Base-by-base conservation (phyloP, 2,329 filamentous ascomycete species). In the Beauveria asiatica region DNA sequence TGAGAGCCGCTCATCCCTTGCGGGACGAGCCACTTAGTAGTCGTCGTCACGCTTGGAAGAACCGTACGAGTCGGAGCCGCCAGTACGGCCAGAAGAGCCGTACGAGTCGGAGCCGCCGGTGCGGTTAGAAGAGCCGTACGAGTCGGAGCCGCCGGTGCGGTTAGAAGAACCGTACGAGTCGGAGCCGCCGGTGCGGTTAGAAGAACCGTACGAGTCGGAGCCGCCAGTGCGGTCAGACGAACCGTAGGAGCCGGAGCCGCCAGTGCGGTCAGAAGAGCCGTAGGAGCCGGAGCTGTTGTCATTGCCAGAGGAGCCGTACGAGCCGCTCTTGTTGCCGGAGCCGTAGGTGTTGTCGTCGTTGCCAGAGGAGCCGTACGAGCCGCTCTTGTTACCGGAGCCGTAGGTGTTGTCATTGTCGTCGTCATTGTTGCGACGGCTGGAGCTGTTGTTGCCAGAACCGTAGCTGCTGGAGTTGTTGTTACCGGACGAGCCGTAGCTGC, bases 151-250 rank as follows among this genome's bases (percentile, higher is more conserved):
- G 30, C 30, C 30, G 3, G 30, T 33, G 30, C 30, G 30, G 30
- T 33, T 33, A 3, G 54, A 55, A 16, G 59, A 63, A 27, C 61
- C 62, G 53, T 62, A 66, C 25, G 64, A 63, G 50, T 62, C 56
- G 41, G 65, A 42, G 39, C 2, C 9, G 39, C n/a, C 61, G 45
- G 67, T 57, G 27, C 64, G 58, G 52, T 63, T 60, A 5, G 66
- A 67, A 25, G 64, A 68, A 48, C 67, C 66, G 50, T 67, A 66
- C 25, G 27, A 57, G n/a, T n/a, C n/a, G n/a, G n/a, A n/a, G n/a
- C n/a, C n/a, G n/a, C n/a, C n/a, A n/a, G n/a, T n/a, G n/a, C n/a
- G n/a, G n/a, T n/a, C n/a, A n/a, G n/a, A n/a, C n/a, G 19, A 52
- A 23, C 63, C 62, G 49, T 64, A 64, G 2, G 59, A 56, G 52